Evolutionary conservation across 2,329 filamentous ascomycete genomes (phyloP).

Genomic region (Paracorniculantispora psalliotae): DNA sequence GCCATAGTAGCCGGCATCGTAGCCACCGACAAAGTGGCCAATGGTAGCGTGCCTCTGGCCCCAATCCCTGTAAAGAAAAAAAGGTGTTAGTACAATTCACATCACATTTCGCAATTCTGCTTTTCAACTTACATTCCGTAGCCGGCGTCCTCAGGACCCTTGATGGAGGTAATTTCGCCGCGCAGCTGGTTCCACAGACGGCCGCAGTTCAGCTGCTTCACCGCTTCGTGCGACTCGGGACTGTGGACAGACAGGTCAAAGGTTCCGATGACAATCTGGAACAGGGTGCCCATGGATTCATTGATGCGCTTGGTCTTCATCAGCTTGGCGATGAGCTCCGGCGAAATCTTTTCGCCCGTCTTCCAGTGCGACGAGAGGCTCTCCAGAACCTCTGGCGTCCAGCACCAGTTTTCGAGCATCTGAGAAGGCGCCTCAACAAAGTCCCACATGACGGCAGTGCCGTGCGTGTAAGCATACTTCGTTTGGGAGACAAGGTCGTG

Average conservation of each 20-base stretch:
- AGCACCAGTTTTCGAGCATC: slow-evolving; percentile 75
- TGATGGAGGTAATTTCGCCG: slow-evolving; percentile 65
- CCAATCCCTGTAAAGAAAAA: slow-evolving; percentile 48
- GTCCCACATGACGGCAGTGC: slow-evolving; percentile 60
- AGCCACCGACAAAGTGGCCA: slow-evolving; percentile 77
- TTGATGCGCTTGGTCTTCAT: slow-evolving; percentile 78
- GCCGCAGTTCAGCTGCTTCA: slow-evolving; percentile 60
- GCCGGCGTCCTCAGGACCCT: slow-evolving; percentile 66
- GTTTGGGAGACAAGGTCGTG: slow-evolving; percentile 62
- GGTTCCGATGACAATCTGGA: slow-evolving; percentile 74
- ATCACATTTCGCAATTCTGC: not conserved
- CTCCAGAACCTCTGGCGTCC: slow-evolving; percentile 60
- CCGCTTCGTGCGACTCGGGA: slow-evolving; percentile 61
- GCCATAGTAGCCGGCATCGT: slow-evolving; percentile 80
- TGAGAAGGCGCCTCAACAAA: slow-evolving; percentile 69
- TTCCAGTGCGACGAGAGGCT: slow-evolving; percentile 70
- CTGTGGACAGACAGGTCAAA: slow-evolving; percentile 81
- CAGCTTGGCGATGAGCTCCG: slow-evolving; percentile 68
- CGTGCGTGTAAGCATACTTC: slow-evolving; percentile 62
- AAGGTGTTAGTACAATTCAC: slow-evolving; percentile 24
- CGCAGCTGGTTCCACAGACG: slow-evolving; percentile 69
- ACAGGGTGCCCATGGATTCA: slow-evolving; percentile 70
- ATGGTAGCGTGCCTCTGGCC: slow-evolving; percentile 76
- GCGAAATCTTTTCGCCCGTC: slow-evolving; percentile 64
- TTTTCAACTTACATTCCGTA: slow-evolving; percentile 42